A percentile compares a stretch with the other conserved stretches of the same genome.
Conservation (phyloP, 306 rosid species). For the Mimosa bimucronata region DNA sequence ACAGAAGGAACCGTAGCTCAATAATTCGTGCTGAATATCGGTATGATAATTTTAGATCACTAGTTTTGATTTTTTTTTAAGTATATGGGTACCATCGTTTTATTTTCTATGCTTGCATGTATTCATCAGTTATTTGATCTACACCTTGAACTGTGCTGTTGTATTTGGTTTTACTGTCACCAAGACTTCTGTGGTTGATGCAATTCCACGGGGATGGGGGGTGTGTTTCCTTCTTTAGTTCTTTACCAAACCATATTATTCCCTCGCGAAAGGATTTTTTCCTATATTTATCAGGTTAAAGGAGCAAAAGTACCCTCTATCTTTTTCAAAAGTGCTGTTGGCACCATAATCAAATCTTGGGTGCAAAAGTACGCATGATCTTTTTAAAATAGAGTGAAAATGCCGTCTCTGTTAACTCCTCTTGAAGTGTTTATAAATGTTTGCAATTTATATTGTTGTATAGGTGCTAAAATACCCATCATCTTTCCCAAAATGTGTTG, state of each 20-base stretch:
- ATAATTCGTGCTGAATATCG: slow-evolving; percentile 67
- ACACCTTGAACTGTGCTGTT: background rate
- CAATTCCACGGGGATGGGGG: background rate
- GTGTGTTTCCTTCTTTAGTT: too few species aligned
- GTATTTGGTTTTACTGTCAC: background rate
- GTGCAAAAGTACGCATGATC: too few species aligned
- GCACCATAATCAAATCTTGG: too few species aligned
- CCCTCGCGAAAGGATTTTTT: background rate
- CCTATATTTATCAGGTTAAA: background rate
- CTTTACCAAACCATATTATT: background rate
- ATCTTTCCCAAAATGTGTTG: too few species aligned
- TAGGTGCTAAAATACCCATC: too few species aligned
- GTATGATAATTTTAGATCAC: slow-evolving; percentile 45
- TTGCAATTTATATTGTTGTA: too few species aligned
- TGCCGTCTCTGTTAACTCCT: too few species aligned
- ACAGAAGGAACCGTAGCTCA: slow-evolving; percentile 48
- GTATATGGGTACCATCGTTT: too few species aligned
- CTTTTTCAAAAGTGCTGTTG: too few species aligned
- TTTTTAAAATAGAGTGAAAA: too few species aligned
- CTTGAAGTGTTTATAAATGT: too few species aligned
- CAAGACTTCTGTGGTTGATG: background rate
- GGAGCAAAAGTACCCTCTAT: too few species aligned
- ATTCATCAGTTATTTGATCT: background rate
- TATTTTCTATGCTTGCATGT: background rate
- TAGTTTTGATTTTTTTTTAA: background rate